phyloP scores from a whole-genome alignment of 2,329 filamentous ascomycete genomes.

The Pseudogymnoascus sp. region DNA sequence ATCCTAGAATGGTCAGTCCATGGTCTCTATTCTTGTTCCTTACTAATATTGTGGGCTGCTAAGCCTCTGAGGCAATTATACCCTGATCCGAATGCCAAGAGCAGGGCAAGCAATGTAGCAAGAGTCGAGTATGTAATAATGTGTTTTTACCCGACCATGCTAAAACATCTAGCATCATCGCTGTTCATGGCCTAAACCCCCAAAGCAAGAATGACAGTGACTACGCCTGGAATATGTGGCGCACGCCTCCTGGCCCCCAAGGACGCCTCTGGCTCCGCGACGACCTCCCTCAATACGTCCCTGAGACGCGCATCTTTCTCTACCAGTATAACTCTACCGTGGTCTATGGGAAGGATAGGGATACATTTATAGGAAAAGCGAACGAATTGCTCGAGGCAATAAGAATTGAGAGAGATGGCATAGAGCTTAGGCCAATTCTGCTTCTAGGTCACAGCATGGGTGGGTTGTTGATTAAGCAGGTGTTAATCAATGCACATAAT shows the following conservation, averaged over 20 bases:
- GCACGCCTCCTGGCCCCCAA: no score
- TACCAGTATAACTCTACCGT: slow-evolving; percentile 23
- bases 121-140: no score
- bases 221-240: slow-evolving; percentile 26
- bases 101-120: no score
- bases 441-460: slow-evolving; percentile 22
- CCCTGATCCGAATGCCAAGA: no score
- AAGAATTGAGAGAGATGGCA: slow-evolving; percentile 14
- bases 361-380: slow-evolving; percentile 21
- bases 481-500: slow-evolving; percentile 23
- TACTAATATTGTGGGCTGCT: no score
- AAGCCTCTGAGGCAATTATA: no score
- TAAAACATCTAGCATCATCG: slow-evolving; percentile 18
- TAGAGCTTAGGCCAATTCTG: slow-evolving; percentile 16
- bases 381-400: slow-evolving; percentile 22
- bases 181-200: slow-evolving; percentile 24
- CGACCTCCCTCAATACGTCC: slow-evolving; percentile 20
- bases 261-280: slow-evolving; percentile 24
- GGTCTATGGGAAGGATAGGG: slow-evolving; percentile 17
- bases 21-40: no score
- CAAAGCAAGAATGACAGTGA: slow-evolving; percentile 17
- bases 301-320: slow-evolving; percentile 24
- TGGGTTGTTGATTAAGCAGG: slow-evolving; percentile 24
- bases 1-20: no score
- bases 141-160: not conserved